phyloP scores from a whole-genome alignment of 176 grass and related monocot species.

The Oryza punctata region DNA sequence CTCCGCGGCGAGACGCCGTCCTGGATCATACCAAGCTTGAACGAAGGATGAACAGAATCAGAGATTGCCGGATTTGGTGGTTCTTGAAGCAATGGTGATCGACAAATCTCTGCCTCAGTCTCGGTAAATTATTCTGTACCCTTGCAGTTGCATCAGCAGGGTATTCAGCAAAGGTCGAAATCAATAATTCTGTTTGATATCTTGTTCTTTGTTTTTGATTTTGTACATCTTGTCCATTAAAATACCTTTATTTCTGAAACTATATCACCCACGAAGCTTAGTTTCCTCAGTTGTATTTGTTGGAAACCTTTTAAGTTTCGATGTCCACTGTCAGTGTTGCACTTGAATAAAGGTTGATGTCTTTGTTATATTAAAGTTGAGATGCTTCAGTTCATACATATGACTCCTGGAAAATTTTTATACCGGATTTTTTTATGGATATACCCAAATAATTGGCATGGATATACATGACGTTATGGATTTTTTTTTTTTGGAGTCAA shows the following conservation, averaged over 20 bases:
- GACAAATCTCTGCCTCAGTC: slow-evolving; percentile 5
- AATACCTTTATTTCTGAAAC: not conserved
- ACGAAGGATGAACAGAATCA: slow-evolving; percentile 21
- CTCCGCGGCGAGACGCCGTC: slow-evolving; percentile 30
- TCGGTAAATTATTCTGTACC: not conserved
- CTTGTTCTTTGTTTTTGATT: not conserved
- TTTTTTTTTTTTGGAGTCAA: not conserved
- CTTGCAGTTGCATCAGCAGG: not conserved
- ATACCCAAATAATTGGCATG: not conserved
- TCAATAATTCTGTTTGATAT: slow-evolving; percentile 3
- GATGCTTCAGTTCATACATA: not conserved
- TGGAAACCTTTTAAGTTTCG: not conserved
- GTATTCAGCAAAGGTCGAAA: not conserved
- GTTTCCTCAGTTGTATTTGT: not conserved
- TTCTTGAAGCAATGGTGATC: not conserved
- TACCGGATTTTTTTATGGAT: not conserved
- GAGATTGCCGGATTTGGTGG: not conserved
- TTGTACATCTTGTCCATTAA: not conserved
- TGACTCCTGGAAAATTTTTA: not conserved
- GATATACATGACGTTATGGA: not conserved
- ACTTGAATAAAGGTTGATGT: slow-evolving; percentile 16
- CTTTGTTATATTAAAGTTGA: not conserved
- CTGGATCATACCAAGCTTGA: slow-evolving; percentile 47
- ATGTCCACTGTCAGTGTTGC: slow-evolving; percentile 11
- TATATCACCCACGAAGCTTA: not conserved